These are phyloP conservation scores for Suillus fuscotomentosus DNA, from an alignment of 768 basidiomycete genomes.

Conservation along the genomic window DNA sequence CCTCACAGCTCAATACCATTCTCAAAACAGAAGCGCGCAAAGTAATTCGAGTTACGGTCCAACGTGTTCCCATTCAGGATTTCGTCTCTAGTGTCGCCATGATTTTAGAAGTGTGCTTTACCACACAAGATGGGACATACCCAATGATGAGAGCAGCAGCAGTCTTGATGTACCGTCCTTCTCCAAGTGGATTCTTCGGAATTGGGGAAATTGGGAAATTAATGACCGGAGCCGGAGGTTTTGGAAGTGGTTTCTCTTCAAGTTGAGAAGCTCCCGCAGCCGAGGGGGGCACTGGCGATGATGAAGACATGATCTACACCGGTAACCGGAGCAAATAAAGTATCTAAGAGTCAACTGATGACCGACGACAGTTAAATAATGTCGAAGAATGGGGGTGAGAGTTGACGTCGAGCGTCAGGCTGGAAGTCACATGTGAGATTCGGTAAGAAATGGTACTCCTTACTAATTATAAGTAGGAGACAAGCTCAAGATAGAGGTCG, in stretches of 20 bases:
- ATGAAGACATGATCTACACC: not conserved
- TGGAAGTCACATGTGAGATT: not conserved
- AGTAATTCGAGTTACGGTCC: slow-evolving; percentile 81
- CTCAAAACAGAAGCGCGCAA: slow-evolving; percentile 88
- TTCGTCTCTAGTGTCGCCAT: slow-evolving; percentile 59
- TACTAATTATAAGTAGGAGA: not conserved
- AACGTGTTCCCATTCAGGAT: slow-evolving; percentile 90
- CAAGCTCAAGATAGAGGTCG: not conserved
- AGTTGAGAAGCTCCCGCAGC: not conserved
- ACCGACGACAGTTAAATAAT: not conserved
- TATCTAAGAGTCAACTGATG: not conserved
- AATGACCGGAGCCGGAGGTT: not conserved
- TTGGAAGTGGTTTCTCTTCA: not conserved
- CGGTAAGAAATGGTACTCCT: not conserved
- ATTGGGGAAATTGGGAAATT: slow-evolving; percentile 55
- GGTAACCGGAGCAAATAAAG: not conserved
- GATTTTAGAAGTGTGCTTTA: not conserved
- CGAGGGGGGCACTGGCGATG: not conserved
- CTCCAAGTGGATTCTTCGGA: slow-evolving; percentile 66
- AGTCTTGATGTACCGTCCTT: slow-evolving; percentile 67
- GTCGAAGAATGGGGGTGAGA: not conserved
- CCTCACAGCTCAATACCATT: slow-evolving; percentile 76
- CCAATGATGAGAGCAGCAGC: slow-evolving; percentile 79
- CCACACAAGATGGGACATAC: slow-evolving; percentile 35
- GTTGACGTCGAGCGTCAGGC: no score